These are phyloP conservation scores for Setaria viridis DNA, from an alignment of 202 grass and related monocot genomes.

Conservation along the genomic window DNA sequence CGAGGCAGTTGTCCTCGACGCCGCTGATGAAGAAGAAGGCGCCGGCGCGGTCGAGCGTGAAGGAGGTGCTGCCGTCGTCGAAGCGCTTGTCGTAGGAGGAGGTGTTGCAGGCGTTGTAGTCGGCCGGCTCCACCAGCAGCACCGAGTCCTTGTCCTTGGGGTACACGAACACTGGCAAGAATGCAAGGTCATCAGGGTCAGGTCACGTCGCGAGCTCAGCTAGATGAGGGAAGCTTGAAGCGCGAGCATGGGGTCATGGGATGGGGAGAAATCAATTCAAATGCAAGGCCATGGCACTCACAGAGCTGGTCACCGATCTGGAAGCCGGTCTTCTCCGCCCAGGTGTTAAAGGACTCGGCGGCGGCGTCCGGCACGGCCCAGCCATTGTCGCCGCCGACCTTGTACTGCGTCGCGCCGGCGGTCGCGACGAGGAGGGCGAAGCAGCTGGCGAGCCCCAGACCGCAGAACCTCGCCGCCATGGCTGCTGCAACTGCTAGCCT, in stretches of 20 bases:
- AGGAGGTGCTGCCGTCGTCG: conserved; percentile 65
- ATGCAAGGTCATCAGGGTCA: not conserved
- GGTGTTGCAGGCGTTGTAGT: conserved; percentile 89
- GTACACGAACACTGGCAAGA: conserved; percentile 68
- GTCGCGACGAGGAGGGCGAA: conserved; percentile 33
- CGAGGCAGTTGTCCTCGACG: conserved; percentile 68
- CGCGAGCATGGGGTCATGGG: not conserved
- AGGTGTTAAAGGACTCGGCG: conserved; percentile 62
- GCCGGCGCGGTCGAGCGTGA: conserved; percentile 61
- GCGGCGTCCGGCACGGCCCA: conserved; percentile 65
- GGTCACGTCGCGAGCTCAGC: too few relatives aligned
- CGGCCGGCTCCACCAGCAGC: conserved; percentile 61
- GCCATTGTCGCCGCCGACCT: conserved; percentile 66
- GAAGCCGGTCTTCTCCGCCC: conserved; percentile 72
- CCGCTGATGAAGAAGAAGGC: conserved; percentile 84
- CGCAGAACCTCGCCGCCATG: conserved; percentile 44
- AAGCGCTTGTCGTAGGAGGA: conserved; percentile 61
- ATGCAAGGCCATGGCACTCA: not conserved
- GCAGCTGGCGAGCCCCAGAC: conserved; percentile 10
- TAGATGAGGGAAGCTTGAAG: not conserved
- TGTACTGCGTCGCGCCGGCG: conserved; percentile 65
- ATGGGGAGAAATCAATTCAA: accelerated
- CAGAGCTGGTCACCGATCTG: conserved; percentile 69
- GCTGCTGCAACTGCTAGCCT: not conserved
- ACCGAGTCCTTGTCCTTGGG: conserved; percentile 71